Evolutionary conservation across 2,329 filamentous ascomycete genomes (phyloP).

Genomic region (Monilinia fructigena): DNA sequence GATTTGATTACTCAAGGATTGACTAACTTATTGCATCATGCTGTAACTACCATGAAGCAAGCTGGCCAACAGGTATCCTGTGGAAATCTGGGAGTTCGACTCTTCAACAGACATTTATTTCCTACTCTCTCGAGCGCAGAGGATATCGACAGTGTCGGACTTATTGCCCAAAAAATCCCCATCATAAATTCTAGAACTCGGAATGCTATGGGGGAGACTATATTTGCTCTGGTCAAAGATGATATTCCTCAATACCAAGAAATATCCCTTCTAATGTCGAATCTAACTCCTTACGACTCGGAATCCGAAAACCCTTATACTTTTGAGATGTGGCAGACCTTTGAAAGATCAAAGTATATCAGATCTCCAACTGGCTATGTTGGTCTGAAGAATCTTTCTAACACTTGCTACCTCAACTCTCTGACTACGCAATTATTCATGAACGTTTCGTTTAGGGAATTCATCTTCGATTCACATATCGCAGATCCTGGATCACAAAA

Average conservation of each 20-base stretch:
- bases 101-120: constrained; percentile 67
- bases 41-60: constrained; percentile 36
- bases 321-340: constrained; percentile 59
- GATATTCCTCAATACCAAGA: constrained; percentile 48
- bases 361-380: constrained; percentile 77
- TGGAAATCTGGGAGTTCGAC: constrained; percentile 46
- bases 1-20: constrained; percentile 42
- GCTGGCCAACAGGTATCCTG: constrained; percentile 33
- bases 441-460: constrained; percentile 83
- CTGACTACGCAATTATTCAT: constrained; percentile 93
- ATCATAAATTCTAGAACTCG: constrained; percentile 57
- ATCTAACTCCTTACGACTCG: constrained; percentile 51
- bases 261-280: constrained; percentile 53
- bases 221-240: constrained; percentile 56
- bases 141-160: constrained; percentile 31
- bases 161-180: constrained; percentile 44
- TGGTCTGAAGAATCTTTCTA: constrained; percentile 88
- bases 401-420: constrained; percentile 97
- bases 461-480: constrained; percentile 68
- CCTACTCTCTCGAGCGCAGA: constrained; percentile 48
- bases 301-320: constrained; percentile 50
- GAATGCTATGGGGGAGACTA: constrained; percentile 57
- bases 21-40: constrained; percentile 41
- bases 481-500: constrained; percentile 58
- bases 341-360: constrained; percentile 67